Percentiles rank a stretch among this genome's conserved stretches.
These are phyloP conservation scores for Lepiota brunneoincarnata DNA, from an alignment of 768 basidiomycete species.

Conservation along the genomic window DNA sequence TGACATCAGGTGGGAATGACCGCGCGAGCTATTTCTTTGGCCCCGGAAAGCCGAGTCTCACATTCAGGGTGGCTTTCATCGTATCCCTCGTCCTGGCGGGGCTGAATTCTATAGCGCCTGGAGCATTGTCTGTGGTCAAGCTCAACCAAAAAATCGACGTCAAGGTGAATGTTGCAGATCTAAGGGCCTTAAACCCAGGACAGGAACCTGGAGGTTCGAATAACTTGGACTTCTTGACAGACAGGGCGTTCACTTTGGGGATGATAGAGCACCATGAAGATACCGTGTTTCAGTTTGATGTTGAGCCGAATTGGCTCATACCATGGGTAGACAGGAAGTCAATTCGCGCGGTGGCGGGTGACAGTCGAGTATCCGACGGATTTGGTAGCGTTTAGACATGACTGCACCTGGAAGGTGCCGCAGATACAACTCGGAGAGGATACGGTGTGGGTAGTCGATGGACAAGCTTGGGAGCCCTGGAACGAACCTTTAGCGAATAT, in stretches of 20 bases:
- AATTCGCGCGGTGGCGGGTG: background rate
- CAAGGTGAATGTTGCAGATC: background rate
- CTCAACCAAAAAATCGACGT: background rate
- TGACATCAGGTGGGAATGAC: background rate
- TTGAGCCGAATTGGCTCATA: background rate
- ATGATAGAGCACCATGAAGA: background rate
- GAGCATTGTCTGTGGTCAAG: background rate
- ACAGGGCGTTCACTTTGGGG: background rate
- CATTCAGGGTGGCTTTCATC: background rate
- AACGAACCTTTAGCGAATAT: background rate
- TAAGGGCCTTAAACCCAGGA: background rate
- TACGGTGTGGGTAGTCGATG: background rate
- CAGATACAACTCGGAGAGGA: background rate
- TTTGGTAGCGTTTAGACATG: background rate
- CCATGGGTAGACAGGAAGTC: background rate
- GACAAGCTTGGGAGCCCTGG: background rate
- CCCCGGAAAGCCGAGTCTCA: background rate
- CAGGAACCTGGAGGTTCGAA: background rate
- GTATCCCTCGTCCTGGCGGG: background rate
- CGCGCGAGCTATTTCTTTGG: background rate
- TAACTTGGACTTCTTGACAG: background rate
- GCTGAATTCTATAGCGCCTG: background rate
- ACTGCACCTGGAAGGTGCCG: background rate
- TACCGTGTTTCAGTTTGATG: background rate
- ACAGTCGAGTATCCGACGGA: background rate